Conservation (phyloP, 768 basidiomycete genomes). For the Lactarius quietus region DNA sequence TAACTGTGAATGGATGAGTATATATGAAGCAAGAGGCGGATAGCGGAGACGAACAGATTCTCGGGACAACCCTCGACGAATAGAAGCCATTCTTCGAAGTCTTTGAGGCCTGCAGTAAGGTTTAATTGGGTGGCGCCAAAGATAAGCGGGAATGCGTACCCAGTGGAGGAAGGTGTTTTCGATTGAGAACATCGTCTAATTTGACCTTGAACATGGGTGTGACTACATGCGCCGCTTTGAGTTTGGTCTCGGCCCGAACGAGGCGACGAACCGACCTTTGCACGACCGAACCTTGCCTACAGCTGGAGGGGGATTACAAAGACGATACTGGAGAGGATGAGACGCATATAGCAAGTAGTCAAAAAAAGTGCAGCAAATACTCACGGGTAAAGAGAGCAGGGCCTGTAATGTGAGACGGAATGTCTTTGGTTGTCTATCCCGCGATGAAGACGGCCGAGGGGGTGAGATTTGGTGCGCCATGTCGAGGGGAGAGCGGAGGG, state of each 20-base stretch:
- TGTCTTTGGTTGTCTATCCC: conserved; percentile 32
- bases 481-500: not conserved
- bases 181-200: conserved; percentile 70
- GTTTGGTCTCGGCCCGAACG: not conserved
- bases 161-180: conserved; percentile 75
- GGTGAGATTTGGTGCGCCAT: conserved; percentile 15
- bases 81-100: conserved; percentile 66
- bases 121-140: not conserved
- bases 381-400: conserved; percentile 40
- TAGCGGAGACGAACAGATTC: conserved; percentile 52
- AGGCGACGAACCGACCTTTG: conserved; percentile 38
- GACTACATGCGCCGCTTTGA: conserved; percentile 29
- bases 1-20: conserved; percentile 43
- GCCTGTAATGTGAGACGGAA: conserved; percentile 35
- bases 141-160: conserved; percentile 37
- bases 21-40: not conserved
- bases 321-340: conserved; percentile 36
- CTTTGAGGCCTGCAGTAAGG: conserved; percentile 38
- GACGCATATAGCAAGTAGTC: not conserved
- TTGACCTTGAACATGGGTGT: conserved; percentile 65
- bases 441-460: conserved; percentile 13
- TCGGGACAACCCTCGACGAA: conserved; percentile 75
- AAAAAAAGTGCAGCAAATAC: conserved; percentile 25
- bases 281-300: conserved; percentile 67
- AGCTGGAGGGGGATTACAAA: conserved; percentile 67